phyloP scores from a whole-genome alignment of 1,284 basidiomycete genomes.

The Ceratobasidium sp. region DNA sequence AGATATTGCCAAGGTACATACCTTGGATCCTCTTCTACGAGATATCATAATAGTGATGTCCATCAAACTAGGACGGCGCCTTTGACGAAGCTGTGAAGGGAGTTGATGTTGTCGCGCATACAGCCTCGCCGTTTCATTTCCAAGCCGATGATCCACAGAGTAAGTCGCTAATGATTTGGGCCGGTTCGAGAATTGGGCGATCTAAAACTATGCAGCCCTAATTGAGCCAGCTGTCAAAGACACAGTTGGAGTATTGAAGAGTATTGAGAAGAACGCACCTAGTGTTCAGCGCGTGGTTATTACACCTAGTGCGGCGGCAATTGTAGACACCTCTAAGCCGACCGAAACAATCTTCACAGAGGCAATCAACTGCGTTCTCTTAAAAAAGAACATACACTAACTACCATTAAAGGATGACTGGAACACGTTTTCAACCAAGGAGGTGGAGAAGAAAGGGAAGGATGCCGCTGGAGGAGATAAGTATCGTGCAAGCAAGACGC shows the following conservation, averaged over 20 bases:
- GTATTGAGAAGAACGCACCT: slow-evolving; percentile 51
- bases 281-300: slow-evolving; percentile 49
- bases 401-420: slow-evolving; percentile 30
- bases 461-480: slow-evolving; percentile 28
- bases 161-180: slow-evolving; percentile 12
- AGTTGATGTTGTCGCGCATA: slow-evolving; percentile 53
- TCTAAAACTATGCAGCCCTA: slow-evolving; percentile 47
- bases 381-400: background rate
- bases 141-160: slow-evolving; percentile 47
- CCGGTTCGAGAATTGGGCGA: background rate
- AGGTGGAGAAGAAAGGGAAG: slow-evolving; percentile 40
- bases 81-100: slow-evolving; percentile 51
- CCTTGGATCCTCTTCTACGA: background rate
- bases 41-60: background rate
- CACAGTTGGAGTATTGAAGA: slow-evolving; percentile 54
- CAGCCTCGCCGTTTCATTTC: slow-evolving; percentile 47
- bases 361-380: background rate
- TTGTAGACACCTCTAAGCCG: slow-evolving; percentile 43
- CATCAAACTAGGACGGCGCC: slow-evolving; percentile 45
- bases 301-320: slow-evolving; percentile 48
- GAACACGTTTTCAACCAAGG: slow-evolving; percentile 35
- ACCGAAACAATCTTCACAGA: slow-evolving; percentile 37
- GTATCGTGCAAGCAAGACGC: slow-evolving; percentile 58
- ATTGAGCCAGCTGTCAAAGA: slow-evolving; percentile 55
- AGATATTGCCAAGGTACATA: slow-evolving; percentile 49